phyloP scores from a whole-genome alignment of 805 yeast species.

The Cephaloascus fragrans region DNA sequence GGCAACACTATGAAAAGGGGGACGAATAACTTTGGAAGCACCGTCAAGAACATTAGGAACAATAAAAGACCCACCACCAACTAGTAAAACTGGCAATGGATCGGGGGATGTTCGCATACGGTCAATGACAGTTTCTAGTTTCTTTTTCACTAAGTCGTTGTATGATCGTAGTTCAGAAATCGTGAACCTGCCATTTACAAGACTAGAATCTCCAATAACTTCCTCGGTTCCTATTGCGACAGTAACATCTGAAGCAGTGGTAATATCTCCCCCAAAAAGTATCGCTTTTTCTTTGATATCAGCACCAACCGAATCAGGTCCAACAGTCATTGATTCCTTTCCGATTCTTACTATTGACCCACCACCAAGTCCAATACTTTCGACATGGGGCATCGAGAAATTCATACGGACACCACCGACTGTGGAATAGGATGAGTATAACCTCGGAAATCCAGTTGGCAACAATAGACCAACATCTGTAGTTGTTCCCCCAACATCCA shows the following conservation, averaged over 20 bases:
- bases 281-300: constrained; percentile 22
- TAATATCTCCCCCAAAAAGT: constrained; percentile 31
- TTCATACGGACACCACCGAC: constrained; percentile 41
- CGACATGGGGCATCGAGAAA: constrained; percentile 42
- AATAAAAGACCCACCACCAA: constrained; percentile 43
- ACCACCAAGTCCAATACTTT: constrained; percentile 40
- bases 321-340: constrained; percentile 17
- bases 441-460: constrained; percentile 37
- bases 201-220: constrained; percentile 14
- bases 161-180: constrained; percentile 1
- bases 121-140: constrained; percentile 31
- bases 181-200: constrained; percentile 5
- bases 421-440: constrained; percentile 28
- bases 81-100: constrained; percentile 30
- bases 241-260: constrained; percentile 30
- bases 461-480: constrained; percentile 38
- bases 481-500: constrained; percentile 45
- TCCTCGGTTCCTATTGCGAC: constrained; percentile 8
- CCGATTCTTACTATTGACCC: constrained; percentile 30
- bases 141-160: constrained; percentile 10
- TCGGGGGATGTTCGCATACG: constrained; percentile 34
- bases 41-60: constrained; percentile 26
- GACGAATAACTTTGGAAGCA: constrained; percentile 29
- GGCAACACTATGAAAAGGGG: constrained; percentile 31
- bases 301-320: constrained; percentile 40